Base-by-base conservation (phyloP, 2,329 filamentous ascomycete species). In the Colletotrichum sp. region DNA sequence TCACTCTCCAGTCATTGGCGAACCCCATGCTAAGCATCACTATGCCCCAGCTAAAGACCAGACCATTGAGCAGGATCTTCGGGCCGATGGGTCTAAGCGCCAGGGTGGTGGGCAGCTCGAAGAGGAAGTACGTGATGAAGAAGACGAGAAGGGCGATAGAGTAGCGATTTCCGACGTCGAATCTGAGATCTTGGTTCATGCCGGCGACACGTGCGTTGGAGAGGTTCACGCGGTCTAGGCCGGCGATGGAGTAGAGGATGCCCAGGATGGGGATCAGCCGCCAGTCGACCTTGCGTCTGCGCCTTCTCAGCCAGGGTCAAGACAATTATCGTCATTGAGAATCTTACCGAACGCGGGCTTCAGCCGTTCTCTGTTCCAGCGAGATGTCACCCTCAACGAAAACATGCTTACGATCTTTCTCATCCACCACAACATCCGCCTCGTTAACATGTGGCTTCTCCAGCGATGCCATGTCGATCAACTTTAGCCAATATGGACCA, bases 251-350 rank as follows among this genome's bases (percentile, higher is more conserved):
- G 39, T 78, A 79, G 60, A 79, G 71, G 36, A 68, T 32, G 18
- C 69, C 78, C 5, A 86, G 80, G 15, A 85, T 85, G 5, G 85
- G 84, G 6, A 87, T 82, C 2, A 86, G 81, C 26, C 85, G 82
- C 62, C 81, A 74, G 77, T 87, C 86, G 28, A 84, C 77, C 12
- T 78, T 71, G 39, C 74, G 77, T 26, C 76, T 65, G 1, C 10
- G 4, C 24, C 6, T 6, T 6, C 5, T 80, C 7, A 12, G 28
- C 12, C 3, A 12, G 16, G 6, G 1, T 16, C 18, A 32, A 0
- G 7, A 13, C 7, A 5, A 24, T 12, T 0, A 62, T 9, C 4
- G 5, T n/a, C 6, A 34, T 13, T 24, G 16, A n/a, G 3, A 30
- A 3, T 16, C 28, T 63, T 63, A 63, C 30, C 30, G 30, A 21